Evolutionary conservation across 305 asterid genomes (phyloP), one percentile per base, ranked within the genome.

Genomic region (Solanum hybrid): DNA sequence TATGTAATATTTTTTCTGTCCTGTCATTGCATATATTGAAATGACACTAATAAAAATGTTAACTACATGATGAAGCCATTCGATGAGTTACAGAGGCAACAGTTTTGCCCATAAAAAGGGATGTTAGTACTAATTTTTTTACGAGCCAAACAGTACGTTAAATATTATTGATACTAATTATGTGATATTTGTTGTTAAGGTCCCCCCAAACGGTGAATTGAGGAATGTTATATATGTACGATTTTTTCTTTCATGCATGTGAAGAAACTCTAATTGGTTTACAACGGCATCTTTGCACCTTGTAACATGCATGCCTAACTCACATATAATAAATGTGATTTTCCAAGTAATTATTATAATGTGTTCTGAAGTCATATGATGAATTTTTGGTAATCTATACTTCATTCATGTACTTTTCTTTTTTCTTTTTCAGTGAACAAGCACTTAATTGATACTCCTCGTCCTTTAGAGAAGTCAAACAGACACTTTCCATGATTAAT

Each of bases 261-360:
- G 87, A 71, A 36, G 36, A 75, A 19, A 73, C n/a, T 88, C 71
- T 90, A 88, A 84, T 88, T 90, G 90, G 91, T 90, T 35, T 36
- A 22, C 81, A 45, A 9, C 7, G 72, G 87, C 10, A 82, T 82
- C 87, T 82, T 82, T 29, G 73, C 72, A 82, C 87, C 87, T 45
- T 45, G 40, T 45, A 82, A 45, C 27, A 17, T 35, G 34, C 86
- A 37, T 82, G 73, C 40, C 40, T 45, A 45, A 45, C 73, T 79
- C 64, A 45, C 73, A 45, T 17, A 36, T 42, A 34, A 81, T 42
- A 10, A 81, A 29, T 15, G 27, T 42, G 71, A 82, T 45, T 82
- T 29, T 82, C 38, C 19, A 82, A 82, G 40, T 51, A 82, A 45
- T 45, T 82, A 14, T 42, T 42, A 82, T 45, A 8, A 9, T 29